These are phyloP conservation scores for Posidonia australis DNA, from an alignment of 106 monocot genomes.

Conservation along the genomic window DNA sequence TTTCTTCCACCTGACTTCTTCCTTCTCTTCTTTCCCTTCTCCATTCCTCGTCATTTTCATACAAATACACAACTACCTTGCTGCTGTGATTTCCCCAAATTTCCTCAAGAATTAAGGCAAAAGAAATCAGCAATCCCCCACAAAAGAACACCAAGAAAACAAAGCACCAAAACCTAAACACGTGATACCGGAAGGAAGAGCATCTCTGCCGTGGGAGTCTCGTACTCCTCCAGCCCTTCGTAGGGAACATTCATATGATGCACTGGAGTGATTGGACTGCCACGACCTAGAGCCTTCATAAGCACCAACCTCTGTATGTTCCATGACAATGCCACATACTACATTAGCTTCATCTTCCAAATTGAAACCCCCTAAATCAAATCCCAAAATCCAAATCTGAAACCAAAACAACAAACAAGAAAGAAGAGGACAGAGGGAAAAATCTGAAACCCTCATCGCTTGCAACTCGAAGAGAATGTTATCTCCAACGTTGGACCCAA, in stretches of 20 bases:
- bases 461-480: slow-evolving; percentile 66
- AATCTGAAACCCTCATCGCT: slow-evolving; percentile 35
- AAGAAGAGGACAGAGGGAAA: slow-evolving; percentile 4
- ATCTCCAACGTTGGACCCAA: slow-evolving; percentile 55
- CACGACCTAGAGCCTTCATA: slow-evolving; percentile 21
- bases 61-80: too few species aligned
- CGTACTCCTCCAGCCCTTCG: too few species aligned
- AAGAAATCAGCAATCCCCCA: too few species aligned
- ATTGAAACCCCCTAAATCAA: too few species aligned
- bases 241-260: slow-evolving; percentile 98
- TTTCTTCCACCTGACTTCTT: too few species aligned
- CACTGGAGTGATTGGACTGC: slow-evolving; percentile 56
- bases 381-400: background rate
- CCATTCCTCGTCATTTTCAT: too few species aligned
- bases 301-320: slow-evolving; percentile 37
- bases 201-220: slow-evolving; percentile 97
- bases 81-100: too few species aligned
- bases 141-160: too few species aligned
- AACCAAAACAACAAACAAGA: background rate
- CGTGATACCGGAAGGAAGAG: slow-evolving; percentile 82
- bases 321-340: slow-evolving; percentile 50
- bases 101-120: too few species aligned
- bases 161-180: too few species aligned
- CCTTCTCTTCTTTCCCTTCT: too few species aligned
- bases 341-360: slow-evolving; percentile 85